phyloP scores from a whole-genome alignment of 768 basidiomycete species.

The Suillus decipiens region DNA sequence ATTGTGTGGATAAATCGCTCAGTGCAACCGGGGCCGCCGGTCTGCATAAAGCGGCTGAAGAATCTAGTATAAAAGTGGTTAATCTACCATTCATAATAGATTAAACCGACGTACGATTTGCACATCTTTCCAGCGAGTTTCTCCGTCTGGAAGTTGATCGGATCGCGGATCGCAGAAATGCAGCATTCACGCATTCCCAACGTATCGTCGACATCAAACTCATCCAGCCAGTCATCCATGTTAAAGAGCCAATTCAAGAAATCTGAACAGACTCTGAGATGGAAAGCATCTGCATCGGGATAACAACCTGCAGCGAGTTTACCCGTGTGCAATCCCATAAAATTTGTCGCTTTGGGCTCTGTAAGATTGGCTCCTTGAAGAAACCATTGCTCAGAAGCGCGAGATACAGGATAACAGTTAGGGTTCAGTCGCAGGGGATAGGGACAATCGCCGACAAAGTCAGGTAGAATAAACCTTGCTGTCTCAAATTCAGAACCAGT shows the following conservation, averaged over 20 bases:
- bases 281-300: conserved; percentile 46
- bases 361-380: conserved; percentile 17
- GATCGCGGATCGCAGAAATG: conserved; percentile 32
- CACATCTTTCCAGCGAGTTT: conserved; percentile 33
- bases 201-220: conserved; percentile 32
- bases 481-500: conserved; percentile 7
- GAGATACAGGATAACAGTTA: conserved; percentile 36
- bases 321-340: conserved; percentile 58
- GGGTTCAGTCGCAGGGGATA: conserved; percentile 38
- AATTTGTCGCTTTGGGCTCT: conserved; percentile 26
- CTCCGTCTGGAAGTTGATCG: conserved; percentile 26
- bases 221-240: conserved; percentile 36
- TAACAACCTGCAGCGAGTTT: conserved; percentile 64
- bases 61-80: conserved; percentile 27
- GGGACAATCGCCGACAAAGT: conserved; percentile 41
- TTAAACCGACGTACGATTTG: conserved; percentile 33
- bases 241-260: conserved; percentile 47
- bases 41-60: conserved; percentile 39
- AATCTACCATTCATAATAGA: conserved; percentile 13
- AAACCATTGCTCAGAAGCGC: conserved; percentile 41
- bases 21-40: conserved; percentile 41
- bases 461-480: conserved; percentile 39
- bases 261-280: conserved; percentile 60
- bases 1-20: conserved; percentile 42
- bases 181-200: conserved; percentile 33